Percentiles rank a stretch among this genome's conserved stretches.
These are phyloP conservation scores for Sporothrix variecibatus DNA, from an alignment of 2,329 filamentous ascomycete species.

Conservation along the genomic window DNA sequence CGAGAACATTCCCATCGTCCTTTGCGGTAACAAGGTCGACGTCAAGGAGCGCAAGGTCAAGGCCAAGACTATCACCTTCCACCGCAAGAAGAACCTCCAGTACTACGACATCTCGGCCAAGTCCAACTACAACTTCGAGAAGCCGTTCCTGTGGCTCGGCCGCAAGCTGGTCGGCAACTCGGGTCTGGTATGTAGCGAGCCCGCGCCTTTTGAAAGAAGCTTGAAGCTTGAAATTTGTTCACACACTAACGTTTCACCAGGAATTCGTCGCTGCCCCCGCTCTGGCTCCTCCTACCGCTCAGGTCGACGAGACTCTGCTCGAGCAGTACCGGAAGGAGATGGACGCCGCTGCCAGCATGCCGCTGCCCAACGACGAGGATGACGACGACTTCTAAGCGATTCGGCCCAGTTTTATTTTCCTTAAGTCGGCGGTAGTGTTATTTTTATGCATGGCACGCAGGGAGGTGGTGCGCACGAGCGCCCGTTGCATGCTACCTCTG, in stretches of 20 bases:
- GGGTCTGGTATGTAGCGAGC: slow-evolving; percentile 72
- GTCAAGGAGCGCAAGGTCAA: slow-evolving; percentile 99
- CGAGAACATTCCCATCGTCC: slow-evolving; percentile 98
- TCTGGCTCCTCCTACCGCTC: slow-evolving; percentile 88
- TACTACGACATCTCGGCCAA: slow-evolving; percentile 99
- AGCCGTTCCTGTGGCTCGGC: slow-evolving; percentile 99
- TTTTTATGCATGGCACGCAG: slow-evolving; percentile 8
- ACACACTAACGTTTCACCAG: slow-evolving; percentile 49
- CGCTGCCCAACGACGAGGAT: slow-evolving; percentile 93
- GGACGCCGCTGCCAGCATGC: slow-evolving; percentile 73
- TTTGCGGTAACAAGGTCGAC: slow-evolving; percentile 99
- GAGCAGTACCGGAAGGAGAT: slow-evolving; percentile 87
- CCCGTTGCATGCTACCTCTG: slow-evolving; percentile 6
- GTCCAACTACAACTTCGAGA: slow-evolving; percentile 99
- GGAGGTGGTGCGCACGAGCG: background rate
- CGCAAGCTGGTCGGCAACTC: slow-evolving; percentile 98
- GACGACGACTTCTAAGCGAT: slow-evolving; percentile 62
- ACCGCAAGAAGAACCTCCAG: slow-evolving; percentile 99
- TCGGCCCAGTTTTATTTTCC: background rate
- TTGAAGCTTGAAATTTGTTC: background rate
- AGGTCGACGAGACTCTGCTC: slow-evolving; percentile 82
- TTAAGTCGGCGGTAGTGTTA: background rate
- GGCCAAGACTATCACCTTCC: slow-evolving; percentile 99
- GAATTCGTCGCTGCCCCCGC: slow-evolving; percentile 96
- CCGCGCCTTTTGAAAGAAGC: no score